phyloP scores from a whole-genome alignment of 176 grass and related monocot species.

The Aegilops speltoides region DNA sequence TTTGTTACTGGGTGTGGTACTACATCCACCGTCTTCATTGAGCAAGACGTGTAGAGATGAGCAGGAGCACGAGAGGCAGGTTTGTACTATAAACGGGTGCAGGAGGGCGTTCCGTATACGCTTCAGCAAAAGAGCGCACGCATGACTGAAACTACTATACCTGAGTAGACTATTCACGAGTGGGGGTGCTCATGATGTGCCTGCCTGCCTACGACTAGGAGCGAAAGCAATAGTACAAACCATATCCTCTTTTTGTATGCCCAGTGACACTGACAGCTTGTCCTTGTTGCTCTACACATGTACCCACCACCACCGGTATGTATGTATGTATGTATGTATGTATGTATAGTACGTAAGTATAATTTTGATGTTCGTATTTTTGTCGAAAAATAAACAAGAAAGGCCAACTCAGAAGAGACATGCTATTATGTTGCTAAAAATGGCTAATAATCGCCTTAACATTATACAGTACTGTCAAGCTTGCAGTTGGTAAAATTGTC shows the following conservation, averaged over 20 bases:
- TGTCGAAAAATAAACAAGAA: not conserved
- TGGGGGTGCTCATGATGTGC: not conserved
- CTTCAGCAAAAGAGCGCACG: slow-evolving; percentile 17
- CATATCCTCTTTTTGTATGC: not conserved
- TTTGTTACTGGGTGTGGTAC: too few species aligned
- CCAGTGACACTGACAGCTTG: not conserved
- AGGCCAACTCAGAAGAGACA: not conserved
- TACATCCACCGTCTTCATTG: not conserved
- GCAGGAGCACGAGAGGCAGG: not conserved
- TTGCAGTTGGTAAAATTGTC: not conserved
- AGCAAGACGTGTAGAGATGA: slow-evolving; percentile 24
- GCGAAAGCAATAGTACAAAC: not conserved
- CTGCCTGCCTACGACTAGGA: not conserved
- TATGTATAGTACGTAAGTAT: too few species aligned
- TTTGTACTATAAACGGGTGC: not conserved
- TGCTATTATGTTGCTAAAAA: too few species aligned
- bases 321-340: too few species aligned
- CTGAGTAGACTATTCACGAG: not conserved
- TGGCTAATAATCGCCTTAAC: too few species aligned
- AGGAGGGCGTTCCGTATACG: slow-evolving; percentile 39
- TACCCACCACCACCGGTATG: too few species aligned
- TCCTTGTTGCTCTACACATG: not conserved
- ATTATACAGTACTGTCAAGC: too few species aligned
- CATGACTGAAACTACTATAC: slow-evolving; percentile 6
- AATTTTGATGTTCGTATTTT: too few species aligned